These are phyloP conservation scores for Aureobasidium leucospermi DNA, from an alignment of 2,329 filamentous ascomycete genomes.

Conservation along the genomic window DNA sequence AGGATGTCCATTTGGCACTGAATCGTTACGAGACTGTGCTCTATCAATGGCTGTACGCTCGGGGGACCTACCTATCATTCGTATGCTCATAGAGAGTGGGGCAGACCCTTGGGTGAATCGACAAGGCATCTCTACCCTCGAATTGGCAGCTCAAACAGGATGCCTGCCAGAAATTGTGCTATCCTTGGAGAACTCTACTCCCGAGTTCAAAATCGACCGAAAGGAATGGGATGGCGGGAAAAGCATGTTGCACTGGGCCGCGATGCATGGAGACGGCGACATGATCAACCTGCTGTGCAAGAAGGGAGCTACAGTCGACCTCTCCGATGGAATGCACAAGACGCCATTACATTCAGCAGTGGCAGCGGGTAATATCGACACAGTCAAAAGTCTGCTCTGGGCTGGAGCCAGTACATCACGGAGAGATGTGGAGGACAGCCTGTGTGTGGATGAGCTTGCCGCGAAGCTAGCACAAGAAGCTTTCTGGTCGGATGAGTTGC, in stretches of 20 bases:
- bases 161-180: background rate
- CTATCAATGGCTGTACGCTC: background rate
- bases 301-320: background rate
- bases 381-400: slow-evolving; percentile 5
- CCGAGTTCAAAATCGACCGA: background rate
- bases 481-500: background rate
- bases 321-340: background rate
- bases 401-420: background rate
- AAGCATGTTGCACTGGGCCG: slow-evolving; percentile 4
- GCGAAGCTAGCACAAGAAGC: slow-evolving; percentile 6
- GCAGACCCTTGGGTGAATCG: slow-evolving; percentile 10
- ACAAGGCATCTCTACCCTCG: background rate
- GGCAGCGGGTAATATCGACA: slow-evolving; percentile 1
- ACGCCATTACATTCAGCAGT: background rate
- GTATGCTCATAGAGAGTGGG: background rate
- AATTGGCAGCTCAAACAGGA: background rate
- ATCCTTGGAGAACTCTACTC: background rate
- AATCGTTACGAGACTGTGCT: background rate
- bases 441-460: slow-evolving; percentile 6
- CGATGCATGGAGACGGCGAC: background rate
- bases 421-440: background rate
- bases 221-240: background rate
- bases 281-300: background rate
- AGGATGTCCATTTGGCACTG: background rate
- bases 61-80: background rate